Base-by-base conservation (phyloP, 202 grass and related monocot genomes). In the Setaria viridis region DNA sequence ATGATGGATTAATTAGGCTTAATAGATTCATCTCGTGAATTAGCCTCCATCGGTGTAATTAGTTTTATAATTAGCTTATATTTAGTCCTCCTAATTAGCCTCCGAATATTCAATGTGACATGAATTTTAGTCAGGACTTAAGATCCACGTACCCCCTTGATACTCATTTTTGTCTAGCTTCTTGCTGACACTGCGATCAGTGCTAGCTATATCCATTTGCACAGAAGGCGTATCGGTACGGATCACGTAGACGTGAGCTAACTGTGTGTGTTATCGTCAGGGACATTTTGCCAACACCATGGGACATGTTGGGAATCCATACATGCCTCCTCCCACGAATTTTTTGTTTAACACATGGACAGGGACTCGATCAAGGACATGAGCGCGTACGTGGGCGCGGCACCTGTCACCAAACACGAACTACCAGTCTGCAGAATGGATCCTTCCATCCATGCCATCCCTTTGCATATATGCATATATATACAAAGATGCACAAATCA, bases 391-490 rank as follows among this genome's bases (percentile, higher is more conserved):
- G 49, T 35, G 39, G 4, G 37, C 39, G 48, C 71, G 47, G 72
- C 72, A 34, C 30, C 76, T 15, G 11, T 72, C 76, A 86, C 76
- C 76, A 72, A 80, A 86, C 76, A 63, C 67, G 56, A 73, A 21
- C 84, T 13, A 86, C 84, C 84, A 51, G 21, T 59, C 37, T 10
- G 19, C 80, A 14, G 7, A 47, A 16, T 65, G 42, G 84, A 86
- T 65, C 66, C 66, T 79, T 86, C 66, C 34, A 72, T 72, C 66
- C 48, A 64, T 64, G 13, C 55, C 56, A 63, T 62, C 56, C 16
- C 29, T 82, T 82, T 47, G 57, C 39, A 17, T 20, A 15, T 19
- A 37, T 46, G 3, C 11, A 41, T 9, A n/a, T 57, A n/a, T n/a
- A 4, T 41, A 41, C 2, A 20, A 29, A 68, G 66, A 17, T n/a